These are phyloP conservation scores for Athelia psychrophila DNA, from an alignment of 1,284 basidiomycete genomes.

Conservation along the genomic window DNA sequence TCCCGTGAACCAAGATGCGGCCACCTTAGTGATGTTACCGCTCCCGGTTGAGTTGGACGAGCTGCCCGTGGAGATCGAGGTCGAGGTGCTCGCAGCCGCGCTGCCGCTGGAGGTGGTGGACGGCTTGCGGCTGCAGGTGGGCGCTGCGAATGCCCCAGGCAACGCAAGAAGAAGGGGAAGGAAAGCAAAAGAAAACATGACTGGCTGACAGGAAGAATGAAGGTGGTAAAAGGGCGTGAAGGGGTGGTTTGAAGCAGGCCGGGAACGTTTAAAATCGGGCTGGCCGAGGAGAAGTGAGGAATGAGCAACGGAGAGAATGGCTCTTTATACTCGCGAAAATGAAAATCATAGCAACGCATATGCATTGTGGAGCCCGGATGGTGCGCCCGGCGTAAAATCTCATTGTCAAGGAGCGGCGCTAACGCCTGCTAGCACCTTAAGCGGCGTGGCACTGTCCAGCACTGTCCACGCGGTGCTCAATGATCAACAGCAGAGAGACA, in stretches of 20 bases:
- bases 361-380: too few species aligned
- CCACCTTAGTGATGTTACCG: conserved; percentile 18
- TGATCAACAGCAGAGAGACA: too few species aligned
- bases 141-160: conserved; percentile 50
- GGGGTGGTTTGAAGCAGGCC: conserved; percentile 37
- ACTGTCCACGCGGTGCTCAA: too few species aligned
- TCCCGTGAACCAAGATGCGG: conserved; percentile 41
- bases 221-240: conserved; percentile 50
- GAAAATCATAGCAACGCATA: too few species aligned
- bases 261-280: not conserved
- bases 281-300: not conserved
- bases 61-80: conserved; percentile 31
- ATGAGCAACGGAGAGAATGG: not conserved
- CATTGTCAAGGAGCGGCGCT: too few species aligned
- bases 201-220: conserved; percentile 90
- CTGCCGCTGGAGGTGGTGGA: conserved; percentile 61
- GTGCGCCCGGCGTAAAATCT: too few species aligned
- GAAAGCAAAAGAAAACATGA: conserved; percentile 30
- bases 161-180: not conserved
- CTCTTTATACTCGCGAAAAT: too few species aligned
- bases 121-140: conserved; percentile 70
- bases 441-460: too few species aligned
- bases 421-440: too few species aligned
- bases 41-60: conserved; percentile 16
- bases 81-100: conserved; percentile 55